Evolutionary conservation across 352 stramenopile genomes (phyloP).

Genomic region (Phytophthora sojae): DNA sequence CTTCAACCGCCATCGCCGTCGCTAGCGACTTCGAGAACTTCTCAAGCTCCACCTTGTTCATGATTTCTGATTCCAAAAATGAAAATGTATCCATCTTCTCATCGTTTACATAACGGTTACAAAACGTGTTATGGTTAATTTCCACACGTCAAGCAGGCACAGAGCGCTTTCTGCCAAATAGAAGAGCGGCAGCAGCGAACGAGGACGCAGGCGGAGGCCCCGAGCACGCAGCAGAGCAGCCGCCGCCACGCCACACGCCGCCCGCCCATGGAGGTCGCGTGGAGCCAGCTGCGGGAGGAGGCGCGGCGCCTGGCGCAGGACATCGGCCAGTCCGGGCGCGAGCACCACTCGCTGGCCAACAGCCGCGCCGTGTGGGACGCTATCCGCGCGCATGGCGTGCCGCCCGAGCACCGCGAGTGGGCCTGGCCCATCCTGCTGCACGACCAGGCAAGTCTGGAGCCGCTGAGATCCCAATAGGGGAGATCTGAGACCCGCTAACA

Average conservation of each 20-base stretch:
- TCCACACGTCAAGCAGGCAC: not conserved
- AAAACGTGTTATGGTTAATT: too few species aligned
- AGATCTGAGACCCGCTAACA: not conserved
- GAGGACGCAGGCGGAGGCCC: too few species aligned
- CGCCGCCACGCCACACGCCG: not conserved
- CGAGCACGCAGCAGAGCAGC: not conserved
- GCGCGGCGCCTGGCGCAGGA: constrained; percentile 56
- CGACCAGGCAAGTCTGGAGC: constrained; percentile 41
- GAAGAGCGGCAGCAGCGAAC: not conserved
- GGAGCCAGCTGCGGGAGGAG: constrained; percentile 73
- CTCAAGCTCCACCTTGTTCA: too few species aligned
- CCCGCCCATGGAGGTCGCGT: constrained; percentile 52
- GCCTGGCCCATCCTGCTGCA: constrained; percentile 81
- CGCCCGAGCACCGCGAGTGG: constrained; percentile 78
- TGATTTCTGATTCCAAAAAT: too few species aligned
- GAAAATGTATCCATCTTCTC: too few species aligned
- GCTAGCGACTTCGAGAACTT: not conserved
- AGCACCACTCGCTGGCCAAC: constrained; percentile 73
- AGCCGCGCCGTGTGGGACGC: constrained; percentile 53
- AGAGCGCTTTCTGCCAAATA: not conserved
- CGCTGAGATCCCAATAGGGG: not conserved
- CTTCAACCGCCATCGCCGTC: not conserved
- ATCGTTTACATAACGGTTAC: too few species aligned
- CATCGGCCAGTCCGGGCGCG: constrained; percentile 65
- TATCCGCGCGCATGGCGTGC: constrained; percentile 67